Base-by-base conservation (phyloP, 2,329 filamentous ascomycete genomes). In the Emericellopsis atlantica region DNA sequence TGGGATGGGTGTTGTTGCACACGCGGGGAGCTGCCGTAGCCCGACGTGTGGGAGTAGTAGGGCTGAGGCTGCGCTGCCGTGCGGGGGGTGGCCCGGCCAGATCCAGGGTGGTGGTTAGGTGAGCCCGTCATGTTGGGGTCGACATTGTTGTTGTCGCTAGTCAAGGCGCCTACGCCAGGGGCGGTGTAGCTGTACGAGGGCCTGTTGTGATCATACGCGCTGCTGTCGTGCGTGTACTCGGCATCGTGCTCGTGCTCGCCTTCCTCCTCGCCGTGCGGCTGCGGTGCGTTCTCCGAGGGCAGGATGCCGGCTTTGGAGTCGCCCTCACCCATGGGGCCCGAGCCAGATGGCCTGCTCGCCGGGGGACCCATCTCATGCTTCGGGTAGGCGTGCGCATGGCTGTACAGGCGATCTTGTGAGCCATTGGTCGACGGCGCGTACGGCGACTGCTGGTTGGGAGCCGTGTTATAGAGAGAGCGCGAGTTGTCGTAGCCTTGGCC, bases 361-460 rank as follows among this genome's bases (percentile, higher is more conserved):
- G 87, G 86, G 16, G 88, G 87, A 0, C 82, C 86, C 86, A 95
- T 94, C 51, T 94, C 87, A 45, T 70, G 84, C 68, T 93, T 93
- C 45, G 86, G 72, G 51, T 90, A 92, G 7, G 72, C 63, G 51
- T 66, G 71, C 37, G 72, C 55, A 45, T 89, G 90, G 33, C 74
- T 72, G 53, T 83, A 79, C 58, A 92, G 76, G 34, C 72, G 66
- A 24, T 81, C 76, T 44, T 80, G 76, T 15, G 75, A 68, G 21
- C 70, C 68, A 45, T 71, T 65, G 40, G 72, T 69, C 5, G 78
- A 36, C 9, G 40, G 67, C 31, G 81, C 71, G 54, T 90, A 88
- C n/a, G 81, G 73, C 6, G 76, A 72, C 50, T 85, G 79, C 52
- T 86, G 80, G 22, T 76, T 62, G 1, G 83, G 74, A 14, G 81